Evolutionary conservation across 2,329 filamentous ascomycete species (phyloP).

Genomic region (Fusarium miscanthi): DNA sequence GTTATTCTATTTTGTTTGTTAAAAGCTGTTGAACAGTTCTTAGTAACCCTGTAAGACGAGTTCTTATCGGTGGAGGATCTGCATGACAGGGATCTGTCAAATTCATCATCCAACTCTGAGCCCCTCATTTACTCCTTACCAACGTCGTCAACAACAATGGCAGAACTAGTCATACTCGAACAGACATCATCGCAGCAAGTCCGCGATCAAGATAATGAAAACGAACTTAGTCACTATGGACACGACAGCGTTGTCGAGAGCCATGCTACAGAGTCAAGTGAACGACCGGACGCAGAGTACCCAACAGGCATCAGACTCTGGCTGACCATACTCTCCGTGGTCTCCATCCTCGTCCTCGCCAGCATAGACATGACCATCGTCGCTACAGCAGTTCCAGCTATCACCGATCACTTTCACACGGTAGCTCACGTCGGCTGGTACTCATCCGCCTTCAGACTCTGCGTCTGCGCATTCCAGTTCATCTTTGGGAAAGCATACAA

Average conservation of each 20-base stretch:
- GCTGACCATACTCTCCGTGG: slow-evolving; percentile 9
- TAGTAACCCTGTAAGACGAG: accelerated
- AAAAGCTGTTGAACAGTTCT: neutral
- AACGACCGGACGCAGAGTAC: neutral
- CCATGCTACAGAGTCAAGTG: accelerated
- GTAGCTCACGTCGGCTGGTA: slow-evolving; percentile 43
- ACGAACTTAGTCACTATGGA: accelerated
- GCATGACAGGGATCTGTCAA: neutral
- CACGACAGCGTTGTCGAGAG: accelerated
- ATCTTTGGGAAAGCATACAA: slow-evolving; percentile 29
- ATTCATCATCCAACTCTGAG: neutral
- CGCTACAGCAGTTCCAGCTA: slow-evolving; percentile 40
- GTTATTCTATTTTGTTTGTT: accelerated
- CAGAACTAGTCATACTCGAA: neutral
- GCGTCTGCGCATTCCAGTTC: slow-evolving; percentile 52
- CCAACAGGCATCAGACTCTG: slow-evolving; percentile 8
- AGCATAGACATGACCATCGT: slow-evolving; percentile 43
- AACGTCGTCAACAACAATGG: neutral
- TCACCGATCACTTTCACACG: slow-evolving; percentile 44
- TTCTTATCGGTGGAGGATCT: neutral
- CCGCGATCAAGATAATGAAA: accelerated
- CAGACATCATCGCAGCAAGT: accelerated
- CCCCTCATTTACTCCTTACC: neutral
- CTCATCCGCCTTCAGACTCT: slow-evolving; percentile 50
- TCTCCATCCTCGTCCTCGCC: slow-evolving; percentile 14